These are phyloP conservation scores for Pezicula radicicola DNA, from an alignment of 2,329 filamentous ascomycete species.

Conservation along the genomic window DNA sequence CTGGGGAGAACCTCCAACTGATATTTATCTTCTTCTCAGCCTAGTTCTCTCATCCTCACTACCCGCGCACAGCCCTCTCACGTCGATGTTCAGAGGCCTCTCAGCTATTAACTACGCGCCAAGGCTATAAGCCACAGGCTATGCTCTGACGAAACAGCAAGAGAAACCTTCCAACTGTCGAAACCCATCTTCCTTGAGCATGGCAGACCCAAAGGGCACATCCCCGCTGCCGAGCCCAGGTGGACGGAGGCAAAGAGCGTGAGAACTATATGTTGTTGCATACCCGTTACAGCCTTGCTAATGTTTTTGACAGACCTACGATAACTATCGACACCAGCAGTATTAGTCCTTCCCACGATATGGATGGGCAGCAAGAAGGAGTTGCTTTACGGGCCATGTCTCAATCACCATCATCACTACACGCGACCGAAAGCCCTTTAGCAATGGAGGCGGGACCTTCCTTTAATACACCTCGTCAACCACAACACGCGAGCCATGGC, in stretches of 20 bases:
- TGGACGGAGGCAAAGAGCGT: conserved; percentile 30
- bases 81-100: conserved; percentile 19
- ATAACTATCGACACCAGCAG: conserved; percentile 53
- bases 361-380: conserved; percentile 24
- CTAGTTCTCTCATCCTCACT: conserved; percentile 5
- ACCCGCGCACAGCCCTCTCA: conserved; percentile 14
- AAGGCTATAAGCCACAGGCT: conserved; percentile 25
- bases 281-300: conserved; percentile 14
- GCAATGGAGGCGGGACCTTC: conserved; percentile 23
- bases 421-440: conserved; percentile 31
- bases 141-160: conserved; percentile 17
- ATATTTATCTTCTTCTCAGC: conserved; percentile 12
- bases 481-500: conserved; percentile 18
- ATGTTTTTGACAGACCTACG: conserved; percentile 36
- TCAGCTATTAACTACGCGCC: conserved; percentile 14
- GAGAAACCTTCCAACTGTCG: conserved; percentile 1
- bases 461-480: conserved; percentile 8
- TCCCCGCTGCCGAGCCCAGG: conserved; percentile 21
- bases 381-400: conserved; percentile 30
- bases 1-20: conserved; percentile 12
- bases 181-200: conserved; percentile 12
- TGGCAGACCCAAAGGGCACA: conserved; percentile 17
- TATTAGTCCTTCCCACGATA: conserved; percentile 23
- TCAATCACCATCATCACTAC: conserved; percentile 29
- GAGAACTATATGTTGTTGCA: conserved; percentile 14